phyloP scores from a whole-genome alignment of 108 stramenopile species.

The Poteriospumella lacustris region DNA sequence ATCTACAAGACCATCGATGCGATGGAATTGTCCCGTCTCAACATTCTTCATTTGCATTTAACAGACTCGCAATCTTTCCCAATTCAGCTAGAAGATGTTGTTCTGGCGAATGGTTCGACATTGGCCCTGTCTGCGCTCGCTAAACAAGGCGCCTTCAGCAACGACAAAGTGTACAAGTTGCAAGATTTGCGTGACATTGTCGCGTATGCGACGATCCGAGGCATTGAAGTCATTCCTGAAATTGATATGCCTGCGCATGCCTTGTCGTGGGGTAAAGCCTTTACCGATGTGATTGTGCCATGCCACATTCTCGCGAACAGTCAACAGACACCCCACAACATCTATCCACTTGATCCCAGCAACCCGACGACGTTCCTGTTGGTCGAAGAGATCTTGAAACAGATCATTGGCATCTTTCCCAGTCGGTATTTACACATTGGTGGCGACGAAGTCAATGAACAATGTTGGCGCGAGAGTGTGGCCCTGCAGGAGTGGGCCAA shows the following conservation, averaged over 20 bases:
- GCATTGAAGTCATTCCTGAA: constrained; percentile 34
- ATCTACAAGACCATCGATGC: neutral
- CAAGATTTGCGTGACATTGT: constrained; percentile 12
- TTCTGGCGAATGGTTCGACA: neutral
- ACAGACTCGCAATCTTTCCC: constrained; percentile 30
- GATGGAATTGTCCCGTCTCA: neutral
- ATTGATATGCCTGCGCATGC: constrained; percentile 36
- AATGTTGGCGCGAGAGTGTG: neutral
- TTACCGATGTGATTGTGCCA: neutral
- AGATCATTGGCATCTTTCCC: constrained; percentile 26
- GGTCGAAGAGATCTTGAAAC: neutral
- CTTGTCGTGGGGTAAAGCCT: constrained; percentile 9
- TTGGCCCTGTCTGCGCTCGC: neutral
- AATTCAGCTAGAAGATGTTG: neutral
- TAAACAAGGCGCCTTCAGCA: neutral
- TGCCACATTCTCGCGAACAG: neutral
- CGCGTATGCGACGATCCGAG: constrained; percentile 29
- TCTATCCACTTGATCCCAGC: constrained; percentile 11
- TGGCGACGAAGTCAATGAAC: constrained; percentile 20
- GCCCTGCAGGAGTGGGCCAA: neutral
- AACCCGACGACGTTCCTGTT: neutral
- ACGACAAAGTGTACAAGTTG: neutral
- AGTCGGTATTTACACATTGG: constrained; percentile 32
- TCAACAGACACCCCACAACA: neutral
- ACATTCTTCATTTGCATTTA: constrained; percentile 17